phyloP scores from a whole-genome alignment of 306 rosid species.

The Lathyrus tuberosus region DNA sequence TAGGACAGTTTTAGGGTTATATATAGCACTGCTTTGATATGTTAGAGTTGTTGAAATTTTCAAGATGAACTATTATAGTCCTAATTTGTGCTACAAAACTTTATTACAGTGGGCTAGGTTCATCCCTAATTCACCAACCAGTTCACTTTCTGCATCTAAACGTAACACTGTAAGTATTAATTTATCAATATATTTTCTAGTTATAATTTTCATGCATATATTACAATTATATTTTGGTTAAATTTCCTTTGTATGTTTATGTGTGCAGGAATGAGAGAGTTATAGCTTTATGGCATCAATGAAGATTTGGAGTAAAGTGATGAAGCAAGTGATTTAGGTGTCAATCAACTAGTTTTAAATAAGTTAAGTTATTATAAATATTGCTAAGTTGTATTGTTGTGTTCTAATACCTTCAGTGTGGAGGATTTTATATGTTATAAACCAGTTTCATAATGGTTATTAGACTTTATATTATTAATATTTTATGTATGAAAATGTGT shows the following conservation, averaged over 20 bases:
- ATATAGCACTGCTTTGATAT: neutral
- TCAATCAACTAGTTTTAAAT: constrained; percentile 36
- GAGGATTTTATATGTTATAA: constrained; percentile 33
- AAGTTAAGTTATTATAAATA: constrained; percentile 8
- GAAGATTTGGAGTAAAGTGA: constrained; percentile 23
- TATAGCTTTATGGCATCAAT: neutral
- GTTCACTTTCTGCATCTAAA: constrained; percentile 58
- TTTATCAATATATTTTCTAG: neutral
- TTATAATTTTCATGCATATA: neutral
- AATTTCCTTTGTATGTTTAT: neutral
- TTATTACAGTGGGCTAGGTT: constrained; percentile 88
- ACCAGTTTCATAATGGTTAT: constrained; percentile 6
- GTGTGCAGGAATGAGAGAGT: constrained; percentile 45
- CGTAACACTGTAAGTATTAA: constrained; percentile 52
- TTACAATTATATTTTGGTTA: too few species aligned
- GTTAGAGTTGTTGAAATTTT: neutral
- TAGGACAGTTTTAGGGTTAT: neutral
- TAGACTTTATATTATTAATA: constrained; percentile 7
- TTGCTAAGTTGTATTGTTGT: constrained; percentile 1
- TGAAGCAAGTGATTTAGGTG: constrained; percentile 39
- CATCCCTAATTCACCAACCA: constrained; percentile 71
- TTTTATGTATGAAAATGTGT: neutral
- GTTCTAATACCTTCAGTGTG: constrained; percentile 27
- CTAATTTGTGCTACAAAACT: constrained; percentile 5
- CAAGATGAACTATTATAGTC: neutral